These are phyloP conservation scores for Lavandula angustifolia DNA, from an alignment of 257 asterid species.

Conservation along the genomic window DNA sequence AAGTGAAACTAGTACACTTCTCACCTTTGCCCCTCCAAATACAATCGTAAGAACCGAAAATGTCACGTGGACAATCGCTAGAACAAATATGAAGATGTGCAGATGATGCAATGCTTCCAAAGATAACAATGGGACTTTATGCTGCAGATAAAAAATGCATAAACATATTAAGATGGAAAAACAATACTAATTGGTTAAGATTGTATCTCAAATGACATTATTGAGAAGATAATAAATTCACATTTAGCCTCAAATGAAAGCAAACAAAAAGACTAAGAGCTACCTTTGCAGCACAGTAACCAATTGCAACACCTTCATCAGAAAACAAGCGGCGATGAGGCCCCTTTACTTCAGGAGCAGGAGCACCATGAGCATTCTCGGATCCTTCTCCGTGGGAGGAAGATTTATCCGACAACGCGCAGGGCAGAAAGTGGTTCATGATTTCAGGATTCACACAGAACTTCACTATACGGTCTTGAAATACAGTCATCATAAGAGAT, in stretches of 20 bases:
- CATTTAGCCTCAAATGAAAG: constrained; percentile 1
- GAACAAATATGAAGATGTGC: constrained; percentile 81
- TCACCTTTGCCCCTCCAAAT: constrained; percentile 74
- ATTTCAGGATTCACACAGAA: constrained; percentile 47
- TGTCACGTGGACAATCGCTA: constrained; percentile 81
- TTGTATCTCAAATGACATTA: background rate
- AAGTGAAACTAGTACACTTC: constrained; percentile 17
- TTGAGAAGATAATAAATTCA: background rate
- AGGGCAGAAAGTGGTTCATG: constrained; percentile 58
- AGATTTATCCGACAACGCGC: constrained; percentile 38
- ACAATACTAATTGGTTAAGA: background rate
- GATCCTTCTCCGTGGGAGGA: constrained; percentile 35
- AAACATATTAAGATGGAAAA: constrained; percentile 15
- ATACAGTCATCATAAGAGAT: constrained; percentile 71
- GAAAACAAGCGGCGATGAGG: constrained; percentile 59
- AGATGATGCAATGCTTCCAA: constrained; percentile 79
- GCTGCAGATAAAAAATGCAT: constrained; percentile 37
- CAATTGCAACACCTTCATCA: constrained; percentile 41
- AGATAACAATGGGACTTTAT: constrained; percentile 68
- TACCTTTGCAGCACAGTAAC: constrained; percentile 65
- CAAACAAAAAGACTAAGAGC: background rate
- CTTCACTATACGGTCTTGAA: constrained; percentile 59
- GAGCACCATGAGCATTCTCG: constrained; percentile 23
- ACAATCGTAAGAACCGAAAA: constrained; percentile 74
- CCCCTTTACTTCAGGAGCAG: constrained; percentile 33